Base-by-base conservation (phyloP, 805 yeast species). In the Saccharomycopsis selenospora region DNA sequence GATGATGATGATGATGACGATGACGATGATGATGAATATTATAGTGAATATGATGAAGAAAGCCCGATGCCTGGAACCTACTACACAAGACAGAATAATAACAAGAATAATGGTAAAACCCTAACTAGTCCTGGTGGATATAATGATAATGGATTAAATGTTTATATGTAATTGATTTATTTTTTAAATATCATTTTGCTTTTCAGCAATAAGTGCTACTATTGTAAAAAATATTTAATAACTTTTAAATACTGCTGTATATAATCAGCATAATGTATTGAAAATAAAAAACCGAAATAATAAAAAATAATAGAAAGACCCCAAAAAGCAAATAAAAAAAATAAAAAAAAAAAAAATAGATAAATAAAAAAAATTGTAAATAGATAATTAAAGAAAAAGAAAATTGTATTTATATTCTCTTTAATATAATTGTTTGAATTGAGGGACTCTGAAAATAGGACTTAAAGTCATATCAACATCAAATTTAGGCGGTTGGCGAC, bases 1-100 rank as follows among this genome's bases (percentile, higher is more conserved):
- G 52, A 49, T 27, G 52, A 48, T 22, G 51, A 49, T n/a, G 51
- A 48, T 5, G 51, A 42, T 5, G 23, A 47, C 11, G 38, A 47
- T 36, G 45, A 29, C 25, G 22, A 17, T 3, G 17, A 25, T 8
- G 36, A 28, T 18, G 43, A 25, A 3, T 38, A 33, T 4, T 17
- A 33, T 14, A 33, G 38, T 33, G 8, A 33, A 14, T 6, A 33
- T 4, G n/a, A 33, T 33, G 17, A 20, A 14, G 38, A 33, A 5
- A 20, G n/a, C n/a, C n/a, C n/a, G n/a, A n/a, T n/a, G n/a, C n/a
- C n/a, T 14, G 38, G 17, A 10, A 20, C n/a, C 4, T 4, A 33
- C 17, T 33, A 33, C 17, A 14, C 18, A 6, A 20, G 10, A 20
- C 38, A 33, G 17, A 33, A 33, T 33, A 33, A 14, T 5, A 10